Evolutionary conservation across 2,329 filamentous ascomycete species (phyloP).

Genomic region (Aspergillus sp.): DNA sequence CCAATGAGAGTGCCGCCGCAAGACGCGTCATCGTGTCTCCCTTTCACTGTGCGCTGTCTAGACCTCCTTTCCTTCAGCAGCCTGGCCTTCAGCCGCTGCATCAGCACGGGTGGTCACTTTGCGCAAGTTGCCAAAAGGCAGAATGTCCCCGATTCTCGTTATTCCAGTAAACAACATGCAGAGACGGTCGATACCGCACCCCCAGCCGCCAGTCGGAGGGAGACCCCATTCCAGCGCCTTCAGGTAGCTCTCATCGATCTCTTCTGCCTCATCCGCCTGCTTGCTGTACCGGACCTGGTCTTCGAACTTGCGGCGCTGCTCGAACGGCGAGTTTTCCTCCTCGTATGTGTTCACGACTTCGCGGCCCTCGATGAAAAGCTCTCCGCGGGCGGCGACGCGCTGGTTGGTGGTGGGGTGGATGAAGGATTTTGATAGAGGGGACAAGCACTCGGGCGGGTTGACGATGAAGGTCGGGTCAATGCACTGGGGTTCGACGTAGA

Average conservation of each 20-base stretch:
- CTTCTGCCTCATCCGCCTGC: conserved; percentile 51
- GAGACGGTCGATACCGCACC: conserved; percentile 85
- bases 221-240: conserved; percentile 83
- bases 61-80: conserved; percentile 4
- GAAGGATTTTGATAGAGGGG: conserved; percentile 87
- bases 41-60: not conserved
- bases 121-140: conserved; percentile 84
- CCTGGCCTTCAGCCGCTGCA: not conserved
- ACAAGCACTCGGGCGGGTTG: conserved; percentile 86
- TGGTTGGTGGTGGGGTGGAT: conserved; percentile 68
- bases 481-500: conserved; percentile 78
- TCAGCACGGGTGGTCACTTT: conserved; percentile 38
- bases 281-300: conserved; percentile 55
- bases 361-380: conserved; percentile 76
- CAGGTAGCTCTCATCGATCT: conserved; percentile 78
- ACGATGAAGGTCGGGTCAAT: conserved; percentile 77
- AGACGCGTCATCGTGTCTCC: not conserved
- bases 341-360: conserved; percentile 98
- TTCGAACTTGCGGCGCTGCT: conserved; percentile 80
- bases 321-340: conserved; percentile 91
- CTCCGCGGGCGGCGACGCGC: conserved; percentile 75
- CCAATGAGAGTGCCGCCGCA: conserved; percentile 1
- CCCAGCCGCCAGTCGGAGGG: conserved; percentile 97
- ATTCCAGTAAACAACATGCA: conserved; percentile 86
- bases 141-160: conserved; percentile 77